A percentile compares a stretch with the other conserved stretches of the same genome.
Evolutionary conservation across 306 rosid species (phyloP).

Genomic region (Ochetophila trinervis): DNA sequence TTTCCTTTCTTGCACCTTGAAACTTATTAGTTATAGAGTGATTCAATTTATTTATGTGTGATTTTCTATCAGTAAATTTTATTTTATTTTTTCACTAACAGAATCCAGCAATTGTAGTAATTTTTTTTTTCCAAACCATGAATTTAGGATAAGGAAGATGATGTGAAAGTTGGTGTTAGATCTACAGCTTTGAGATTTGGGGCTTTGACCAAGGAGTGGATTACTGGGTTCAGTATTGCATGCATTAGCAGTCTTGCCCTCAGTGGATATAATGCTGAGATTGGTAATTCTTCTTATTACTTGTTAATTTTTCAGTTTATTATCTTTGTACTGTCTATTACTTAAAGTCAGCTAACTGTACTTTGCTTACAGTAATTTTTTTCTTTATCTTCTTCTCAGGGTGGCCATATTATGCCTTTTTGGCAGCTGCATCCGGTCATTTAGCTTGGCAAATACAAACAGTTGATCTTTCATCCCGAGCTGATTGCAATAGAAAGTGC

Average conservation of each 20-base stretch:
- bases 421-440: constrained; percentile 78
- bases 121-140: constrained; percentile 8
- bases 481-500: constrained; percentile 82
- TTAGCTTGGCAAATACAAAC: constrained; percentile 81
- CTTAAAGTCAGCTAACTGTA: constrained; percentile 10
- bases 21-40: no score
- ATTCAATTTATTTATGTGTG: no score
- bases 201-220: constrained; percentile 78
- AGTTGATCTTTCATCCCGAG: constrained; percentile 67
- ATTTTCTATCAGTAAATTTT: no score
- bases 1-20: no score
- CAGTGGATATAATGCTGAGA: constrained; percentile 71
- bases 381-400: constrained; percentile 33
- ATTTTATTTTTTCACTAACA: no score
- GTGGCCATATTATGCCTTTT: constrained; percentile 79
- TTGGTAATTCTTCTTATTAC: constrained; percentile 41
- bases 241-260: constrained; percentile 72
- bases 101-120: no score
- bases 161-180: constrained; percentile 84
- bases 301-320: not conserved
- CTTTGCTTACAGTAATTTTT: no score
- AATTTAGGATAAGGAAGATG: constrained; percentile 88
- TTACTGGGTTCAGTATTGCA: constrained; percentile 67
- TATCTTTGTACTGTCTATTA: not conserved
- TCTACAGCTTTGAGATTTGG: constrained; percentile 96